A percentile compares a stretch with the other conserved stretches of the same genome.
These are phyloP conservation scores for Citrullus colocynthis DNA, from an alignment of 306 rosid species.

Conservation along the genomic window DNA sequence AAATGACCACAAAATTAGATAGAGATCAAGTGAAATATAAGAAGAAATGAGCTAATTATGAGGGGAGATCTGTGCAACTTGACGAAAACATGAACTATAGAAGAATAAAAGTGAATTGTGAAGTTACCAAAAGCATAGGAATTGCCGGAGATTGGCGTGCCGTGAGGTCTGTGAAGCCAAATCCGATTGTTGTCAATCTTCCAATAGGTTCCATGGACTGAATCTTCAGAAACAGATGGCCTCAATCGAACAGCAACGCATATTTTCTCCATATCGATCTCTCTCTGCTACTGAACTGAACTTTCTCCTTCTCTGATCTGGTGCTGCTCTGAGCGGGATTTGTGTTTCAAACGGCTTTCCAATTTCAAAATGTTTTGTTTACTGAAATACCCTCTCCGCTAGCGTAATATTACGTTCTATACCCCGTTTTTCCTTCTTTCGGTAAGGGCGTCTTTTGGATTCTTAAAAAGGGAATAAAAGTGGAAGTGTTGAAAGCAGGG, in stretches of 20 bases:
- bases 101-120: background rate
- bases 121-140: constrained; percentile 70
- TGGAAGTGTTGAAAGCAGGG: too few relatives aligned
- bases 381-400: background rate
- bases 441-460: too few relatives aligned
- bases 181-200: constrained; percentile 78
- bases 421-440: background rate
- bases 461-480: too few relatives aligned
- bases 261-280: constrained; percentile 69
- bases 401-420: background rate
- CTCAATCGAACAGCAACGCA: constrained; percentile 81
- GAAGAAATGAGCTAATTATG: background rate
- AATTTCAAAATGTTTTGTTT: background rate
- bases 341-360: background rate
- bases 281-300: background rate
- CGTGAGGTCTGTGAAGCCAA: constrained; percentile 73
- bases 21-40: background rate
- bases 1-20: background rate
- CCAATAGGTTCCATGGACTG: constrained; percentile 50
- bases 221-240: constrained; percentile 39
- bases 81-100: background rate
- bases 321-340: background rate
- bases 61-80: background rate
- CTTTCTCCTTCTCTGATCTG: background rate
- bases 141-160: constrained; percentile 56